Evolutionary conservation across 2,329 filamentous ascomycete genomes (phyloP).

Genomic region (Neopestalotiopsis rosae): DNA sequence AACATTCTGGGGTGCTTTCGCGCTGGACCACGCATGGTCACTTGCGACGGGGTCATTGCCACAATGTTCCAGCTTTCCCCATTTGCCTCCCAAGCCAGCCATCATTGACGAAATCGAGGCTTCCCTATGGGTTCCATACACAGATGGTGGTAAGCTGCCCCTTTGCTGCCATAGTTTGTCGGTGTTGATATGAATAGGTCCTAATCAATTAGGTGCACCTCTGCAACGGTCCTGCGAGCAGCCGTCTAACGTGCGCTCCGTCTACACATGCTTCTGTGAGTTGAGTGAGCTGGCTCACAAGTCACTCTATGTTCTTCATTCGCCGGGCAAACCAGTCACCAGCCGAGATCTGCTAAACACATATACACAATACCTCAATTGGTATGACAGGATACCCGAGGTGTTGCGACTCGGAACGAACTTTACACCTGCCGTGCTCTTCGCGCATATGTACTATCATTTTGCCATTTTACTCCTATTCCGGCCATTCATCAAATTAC

Average conservation of each 20-base stretch:
- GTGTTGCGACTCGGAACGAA: constrained; percentile 69
- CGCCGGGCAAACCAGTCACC: constrained; percentile 69
- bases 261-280: constrained; percentile 72
- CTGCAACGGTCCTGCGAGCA: constrained; percentile 63
- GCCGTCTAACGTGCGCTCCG: constrained; percentile 70
- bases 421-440: constrained; percentile 75
- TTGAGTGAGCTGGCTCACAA: constrained; percentile 77
- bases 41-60: constrained; percentile 67
- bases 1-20: constrained; percentile 68
- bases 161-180: background rate
- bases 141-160: constrained; percentile 55
- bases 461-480: constrained; percentile 76
- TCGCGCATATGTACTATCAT: constrained; percentile 77
- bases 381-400: constrained; percentile 72
- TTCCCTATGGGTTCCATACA: constrained; percentile 64
- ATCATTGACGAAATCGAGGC: constrained; percentile 67
- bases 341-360: constrained; percentile 66
- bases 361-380: constrained; percentile 73
- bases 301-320: constrained; percentile 74
- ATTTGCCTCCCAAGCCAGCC: constrained; percentile 60
- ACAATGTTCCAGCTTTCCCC: constrained; percentile 65
- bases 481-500: constrained; percentile 70
- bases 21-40: constrained; percentile 69
- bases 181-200: constrained; percentile 20
- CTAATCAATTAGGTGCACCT: constrained; percentile 48